These are phyloP conservation scores for Saraca asoca DNA, from an alignment of 331 rosid species.

Conservation along the genomic window DNA sequence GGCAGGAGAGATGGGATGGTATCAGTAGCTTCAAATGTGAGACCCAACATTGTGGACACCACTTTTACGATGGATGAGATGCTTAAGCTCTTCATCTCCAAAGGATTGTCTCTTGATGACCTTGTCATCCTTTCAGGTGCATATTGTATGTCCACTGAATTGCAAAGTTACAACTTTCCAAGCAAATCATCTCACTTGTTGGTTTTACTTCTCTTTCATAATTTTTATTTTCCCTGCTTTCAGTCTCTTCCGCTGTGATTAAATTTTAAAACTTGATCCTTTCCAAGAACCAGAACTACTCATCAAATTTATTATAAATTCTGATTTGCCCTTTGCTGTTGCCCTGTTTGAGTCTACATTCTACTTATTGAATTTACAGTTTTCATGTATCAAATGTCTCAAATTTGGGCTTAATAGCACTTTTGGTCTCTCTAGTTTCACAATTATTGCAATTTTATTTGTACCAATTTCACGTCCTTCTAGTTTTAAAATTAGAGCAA, in stretches of 20 bases:
- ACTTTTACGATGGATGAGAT: conserved; percentile 79
- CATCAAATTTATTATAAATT: no score
- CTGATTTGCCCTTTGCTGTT: no score
- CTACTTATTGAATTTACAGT: no score
- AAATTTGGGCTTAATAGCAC: no score
- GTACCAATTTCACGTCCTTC: no score
- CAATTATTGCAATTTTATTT: no score
- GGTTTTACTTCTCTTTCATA: conserved; percentile 4
- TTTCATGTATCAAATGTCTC: no score
- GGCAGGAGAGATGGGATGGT: conserved; percentile 83
- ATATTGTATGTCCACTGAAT: not conserved
- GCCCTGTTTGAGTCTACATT: no score
- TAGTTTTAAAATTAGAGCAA: no score
- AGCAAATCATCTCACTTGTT: not conserved
- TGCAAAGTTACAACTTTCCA: not conserved
- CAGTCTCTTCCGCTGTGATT: not conserved
- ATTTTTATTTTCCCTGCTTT: not conserved
- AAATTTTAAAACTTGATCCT: not conserved
- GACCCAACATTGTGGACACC: conserved; percentile 85
- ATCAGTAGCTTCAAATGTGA: conserved; percentile 74
- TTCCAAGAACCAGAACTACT: no score
- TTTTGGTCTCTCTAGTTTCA: no score
- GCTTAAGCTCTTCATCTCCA: conserved; percentile 62
- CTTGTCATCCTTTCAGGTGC: conserved; percentile 81
- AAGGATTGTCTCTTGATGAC: conserved; percentile 79